Conservation (phyloP, 371 early-diverging fungal genomes). For the Mucor racemosus region DNA sequence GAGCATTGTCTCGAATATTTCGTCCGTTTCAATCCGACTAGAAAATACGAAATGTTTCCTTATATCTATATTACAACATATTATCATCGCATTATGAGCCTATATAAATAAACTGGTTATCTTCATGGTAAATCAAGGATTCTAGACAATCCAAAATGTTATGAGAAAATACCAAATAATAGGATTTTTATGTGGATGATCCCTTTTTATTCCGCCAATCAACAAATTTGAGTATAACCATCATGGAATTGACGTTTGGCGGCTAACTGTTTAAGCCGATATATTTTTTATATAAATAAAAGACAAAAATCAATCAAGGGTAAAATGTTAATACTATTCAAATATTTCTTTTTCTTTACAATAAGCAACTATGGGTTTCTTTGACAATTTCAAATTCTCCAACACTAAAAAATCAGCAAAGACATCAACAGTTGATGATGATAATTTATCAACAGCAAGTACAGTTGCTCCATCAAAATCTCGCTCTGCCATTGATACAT, state of each 20-base stretch:
- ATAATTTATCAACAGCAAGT: slow-evolving; percentile 17
- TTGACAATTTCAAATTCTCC: neutral
- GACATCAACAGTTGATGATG: neutral
- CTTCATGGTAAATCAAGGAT: neutral
- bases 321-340: neutral
- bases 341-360: neutral
- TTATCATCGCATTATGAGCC: neutral
- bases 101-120: neutral
- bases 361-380: neutral
- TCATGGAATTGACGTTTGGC: slow-evolving; percentile 14
- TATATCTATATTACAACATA: too few species aligned
- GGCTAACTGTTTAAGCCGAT: slow-evolving; percentile 30
- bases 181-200: neutral
- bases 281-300: slow-evolving; percentile 11
- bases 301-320: neutral
- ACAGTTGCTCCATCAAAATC: slow-evolving; percentile 21
- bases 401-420: neutral
- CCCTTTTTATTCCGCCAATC: slow-evolving; percentile 6
- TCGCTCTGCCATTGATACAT: slow-evolving; percentile 9
- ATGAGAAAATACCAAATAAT: slow-evolving; percentile 7
- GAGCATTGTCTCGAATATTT: neutral
- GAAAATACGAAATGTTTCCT: too few species aligned
- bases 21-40: slow-evolving; percentile 16
- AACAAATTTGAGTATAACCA: neutral
- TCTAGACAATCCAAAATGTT: neutral